Conservation (phyloP, 2,329 filamentous ascomycete genomes). For the Colletotrichum phormii region DNA sequence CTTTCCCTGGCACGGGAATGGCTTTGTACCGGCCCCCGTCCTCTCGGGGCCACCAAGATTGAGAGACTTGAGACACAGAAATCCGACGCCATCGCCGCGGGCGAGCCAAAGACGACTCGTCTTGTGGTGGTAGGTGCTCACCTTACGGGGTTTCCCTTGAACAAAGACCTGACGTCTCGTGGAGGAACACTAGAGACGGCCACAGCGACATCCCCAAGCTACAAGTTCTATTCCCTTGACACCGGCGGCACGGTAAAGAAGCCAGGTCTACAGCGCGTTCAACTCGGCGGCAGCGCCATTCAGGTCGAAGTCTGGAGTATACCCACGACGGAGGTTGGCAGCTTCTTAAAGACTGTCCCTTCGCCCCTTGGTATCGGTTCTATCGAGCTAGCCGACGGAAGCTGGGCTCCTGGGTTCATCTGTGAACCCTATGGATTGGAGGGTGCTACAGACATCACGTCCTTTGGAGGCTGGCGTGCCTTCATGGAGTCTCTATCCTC, state of each 20-base stretch:
- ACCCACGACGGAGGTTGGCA: conserved; percentile 43
- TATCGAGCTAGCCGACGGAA: conserved; percentile 47
- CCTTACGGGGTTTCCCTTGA: conserved; percentile 48
- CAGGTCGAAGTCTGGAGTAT: conserved; percentile 51
- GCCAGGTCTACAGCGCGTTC: conserved; percentile 47
- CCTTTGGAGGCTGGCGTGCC: conserved; percentile 46
- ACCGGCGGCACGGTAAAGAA: conserved; percentile 40
- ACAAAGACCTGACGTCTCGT: conserved; percentile 46
- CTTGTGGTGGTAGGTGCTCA: conserved; percentile 50
- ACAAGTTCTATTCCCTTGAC: conserved; percentile 45
- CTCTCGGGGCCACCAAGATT: conserved; percentile 45
- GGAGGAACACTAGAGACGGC: conserved; percentile 41
- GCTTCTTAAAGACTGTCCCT: conserved; percentile 47
- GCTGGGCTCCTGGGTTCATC: conserved; percentile 50
- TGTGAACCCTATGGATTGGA: conserved; percentile 49
- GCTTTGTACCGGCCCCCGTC: conserved; percentile 39
- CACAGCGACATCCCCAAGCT: conserved; percentile 45
- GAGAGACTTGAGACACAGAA: conserved; percentile 22
- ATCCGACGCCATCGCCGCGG: conserved; percentile 34
- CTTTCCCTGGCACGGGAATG: conserved; percentile 44
- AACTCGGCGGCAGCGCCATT: conserved; percentile 42
- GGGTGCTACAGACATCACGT: conserved; percentile 46
- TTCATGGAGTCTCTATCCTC: conserved; percentile 38
- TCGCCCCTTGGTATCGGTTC: conserved; percentile 50
- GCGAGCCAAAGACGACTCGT: conserved; percentile 26